phyloP scores from a whole-genome alignment of 2,329 filamentous ascomycete genomes.

The Byssothecium circinans region DNA sequence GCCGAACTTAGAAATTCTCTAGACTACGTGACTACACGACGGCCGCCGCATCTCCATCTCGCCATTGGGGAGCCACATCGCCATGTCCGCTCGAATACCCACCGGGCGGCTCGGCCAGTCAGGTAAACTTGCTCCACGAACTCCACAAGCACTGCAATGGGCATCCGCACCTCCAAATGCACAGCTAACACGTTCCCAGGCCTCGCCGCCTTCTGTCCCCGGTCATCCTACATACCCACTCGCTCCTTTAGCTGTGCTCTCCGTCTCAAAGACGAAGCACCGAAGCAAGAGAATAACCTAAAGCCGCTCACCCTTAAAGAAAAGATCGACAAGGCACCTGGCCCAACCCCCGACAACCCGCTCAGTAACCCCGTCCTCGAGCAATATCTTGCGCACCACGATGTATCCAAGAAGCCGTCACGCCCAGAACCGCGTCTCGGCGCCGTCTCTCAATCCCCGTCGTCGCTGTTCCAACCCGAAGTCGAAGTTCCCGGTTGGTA shows the following conservation, averaged over 20 bases:
- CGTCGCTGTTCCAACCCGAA: slow-evolving; percentile 29
- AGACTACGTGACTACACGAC: slow-evolving; percentile 14
- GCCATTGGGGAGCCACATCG: slow-evolving; percentile 30
- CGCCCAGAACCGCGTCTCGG: slow-evolving; percentile 19
- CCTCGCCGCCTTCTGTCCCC: slow-evolving; percentile 26
- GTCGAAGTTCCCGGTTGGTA: slow-evolving; percentile 29
- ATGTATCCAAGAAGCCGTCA: slow-evolving; percentile 5
- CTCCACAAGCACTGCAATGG: not conserved
- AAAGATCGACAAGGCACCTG: not conserved
- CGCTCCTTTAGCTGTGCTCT: slow-evolving; percentile 20
- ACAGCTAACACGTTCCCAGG: slow-evolving; percentile 11
- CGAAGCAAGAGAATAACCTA: slow-evolving; percentile 1
- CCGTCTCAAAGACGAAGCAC: slow-evolving; percentile 3
- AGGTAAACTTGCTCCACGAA: slow-evolving; percentile 52
- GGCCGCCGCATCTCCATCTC: slow-evolving; percentile 20
- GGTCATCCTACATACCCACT: slow-evolving; percentile 13
- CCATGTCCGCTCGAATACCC: slow-evolving; percentile 68
- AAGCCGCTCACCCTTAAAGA: slow-evolving; percentile 5
- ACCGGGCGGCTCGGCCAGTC: slow-evolving; percentile 62
- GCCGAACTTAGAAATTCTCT: slow-evolving; percentile 23
- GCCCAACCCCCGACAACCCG: slow-evolving; percentile 14
- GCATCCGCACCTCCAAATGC: not conserved
- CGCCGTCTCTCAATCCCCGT: slow-evolving; percentile 16
- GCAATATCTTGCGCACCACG: slow-evolving; percentile 49
- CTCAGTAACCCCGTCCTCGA: slow-evolving; percentile 63